Percentiles rank a stretch among this genome's conserved stretches.
Evolutionary conservation across 2,329 filamentous ascomycete species (phyloP).

Genomic region (Fusarium circinatum): DNA sequence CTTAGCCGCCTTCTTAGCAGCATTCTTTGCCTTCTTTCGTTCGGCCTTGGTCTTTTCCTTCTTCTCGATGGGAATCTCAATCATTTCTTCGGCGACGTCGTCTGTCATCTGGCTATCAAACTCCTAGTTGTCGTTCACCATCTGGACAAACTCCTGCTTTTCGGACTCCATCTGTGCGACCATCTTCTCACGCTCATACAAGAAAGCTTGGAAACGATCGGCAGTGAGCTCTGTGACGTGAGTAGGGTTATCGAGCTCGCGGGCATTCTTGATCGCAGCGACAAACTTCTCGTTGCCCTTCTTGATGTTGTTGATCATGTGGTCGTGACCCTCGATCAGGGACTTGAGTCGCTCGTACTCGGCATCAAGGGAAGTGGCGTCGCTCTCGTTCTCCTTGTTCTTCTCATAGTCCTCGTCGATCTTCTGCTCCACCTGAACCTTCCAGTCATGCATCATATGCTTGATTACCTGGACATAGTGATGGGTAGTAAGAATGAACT

Average conservation of each 20-base stretch:
- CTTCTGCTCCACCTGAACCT: not conserved
- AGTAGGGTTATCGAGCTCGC: not conserved
- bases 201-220: not conserved
- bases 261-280: not conserved
- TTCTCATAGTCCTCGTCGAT: not conserved
- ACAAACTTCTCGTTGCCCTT: not conserved
- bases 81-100: not conserved
- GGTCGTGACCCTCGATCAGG: not conserved
- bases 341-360: not conserved
- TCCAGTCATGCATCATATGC: not conserved
- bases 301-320: not conserved
- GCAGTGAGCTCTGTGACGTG: not conserved
- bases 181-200: not conserved
- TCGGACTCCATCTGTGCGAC: not conserved
- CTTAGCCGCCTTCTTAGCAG: not conserved
- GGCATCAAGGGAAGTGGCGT: not conserved
- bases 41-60: not conserved
- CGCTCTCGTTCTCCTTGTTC: not conserved
- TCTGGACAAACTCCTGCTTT: not conserved
- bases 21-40: not conserved
- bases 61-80: not conserved
- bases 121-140: not conserved
- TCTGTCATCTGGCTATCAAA: not conserved
- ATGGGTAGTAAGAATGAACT: not conserved
- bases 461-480: not conserved